phyloP scores from a whole-genome alignment of 495 filamentous ascomycete genomes.

The Amorphotheca resinae region DNA sequence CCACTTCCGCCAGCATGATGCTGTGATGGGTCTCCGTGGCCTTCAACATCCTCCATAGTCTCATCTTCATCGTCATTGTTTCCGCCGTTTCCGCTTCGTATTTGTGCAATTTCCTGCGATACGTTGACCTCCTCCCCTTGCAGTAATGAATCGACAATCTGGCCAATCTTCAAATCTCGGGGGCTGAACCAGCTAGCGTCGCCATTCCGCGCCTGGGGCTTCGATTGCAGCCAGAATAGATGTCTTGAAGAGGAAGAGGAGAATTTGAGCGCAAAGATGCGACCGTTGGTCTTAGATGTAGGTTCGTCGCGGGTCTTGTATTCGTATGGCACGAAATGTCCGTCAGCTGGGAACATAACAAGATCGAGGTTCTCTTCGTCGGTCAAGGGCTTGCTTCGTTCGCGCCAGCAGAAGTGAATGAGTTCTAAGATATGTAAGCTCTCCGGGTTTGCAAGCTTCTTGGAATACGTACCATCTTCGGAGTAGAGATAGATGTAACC shows the following conservation, averaged over 20 bases:
- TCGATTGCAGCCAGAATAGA: conserved; percentile 93
- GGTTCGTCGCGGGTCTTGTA: conserved; percentile 32
- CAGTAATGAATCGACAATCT: conserved; percentile 70
- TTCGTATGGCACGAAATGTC: conserved; percentile 69
- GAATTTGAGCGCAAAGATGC: conserved; percentile 91
- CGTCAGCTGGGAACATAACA: conserved; percentile 83
- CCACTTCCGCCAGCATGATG: conserved; percentile 52
- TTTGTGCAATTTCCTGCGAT: conserved; percentile 55
- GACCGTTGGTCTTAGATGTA: conserved; percentile 63
- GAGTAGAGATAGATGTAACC: conserved; percentile 91
- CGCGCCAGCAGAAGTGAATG: conserved; percentile 93
- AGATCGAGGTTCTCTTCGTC: conserved; percentile 68
- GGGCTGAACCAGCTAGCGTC: conserved; percentile 67
- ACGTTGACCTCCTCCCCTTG: conserved; percentile 88
- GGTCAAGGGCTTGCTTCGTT: conserved; percentile 37
- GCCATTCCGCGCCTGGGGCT: conserved; percentile 61
- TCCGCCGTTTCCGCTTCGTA: conserved; percentile 38
- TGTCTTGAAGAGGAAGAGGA: conserved; percentile 80
- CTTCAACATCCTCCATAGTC: conserved; percentile 75
- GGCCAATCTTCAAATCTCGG: conserved; percentile 67
- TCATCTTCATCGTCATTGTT: conserved; percentile 53
- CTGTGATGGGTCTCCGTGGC: conserved; percentile 42
- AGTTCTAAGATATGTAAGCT: conserved; percentile 42
- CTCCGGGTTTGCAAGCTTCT: conserved; percentile 3
- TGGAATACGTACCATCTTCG: conserved; percentile 58